Conservation (phyloP, 2,329 filamentous ascomycete species). For the Onygenales sp. region DNA sequence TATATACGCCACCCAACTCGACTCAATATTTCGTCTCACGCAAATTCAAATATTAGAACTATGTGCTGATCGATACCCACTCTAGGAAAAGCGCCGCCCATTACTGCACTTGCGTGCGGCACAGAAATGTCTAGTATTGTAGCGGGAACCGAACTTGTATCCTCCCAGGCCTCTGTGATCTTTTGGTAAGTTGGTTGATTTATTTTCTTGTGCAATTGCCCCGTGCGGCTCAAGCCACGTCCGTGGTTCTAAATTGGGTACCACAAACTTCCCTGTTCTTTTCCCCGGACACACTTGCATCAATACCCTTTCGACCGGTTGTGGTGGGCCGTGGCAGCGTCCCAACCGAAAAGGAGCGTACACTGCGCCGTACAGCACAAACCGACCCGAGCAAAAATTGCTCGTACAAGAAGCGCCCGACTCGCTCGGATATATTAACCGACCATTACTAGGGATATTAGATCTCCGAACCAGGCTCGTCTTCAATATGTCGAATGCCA, state of each 20-base stretch:
- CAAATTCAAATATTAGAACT: constrained; percentile 1
- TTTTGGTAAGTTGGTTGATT: constrained; percentile 33
- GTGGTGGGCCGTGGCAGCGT: background rate
- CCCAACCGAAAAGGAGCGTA: background rate
- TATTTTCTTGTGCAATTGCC: background rate
- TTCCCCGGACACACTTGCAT: background rate
- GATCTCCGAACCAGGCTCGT: constrained; percentile 25
- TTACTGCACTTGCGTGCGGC: constrained; percentile 45
- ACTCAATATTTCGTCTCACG: background rate
- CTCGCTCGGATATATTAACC: constrained; percentile 17
- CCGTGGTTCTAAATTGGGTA: background rate
- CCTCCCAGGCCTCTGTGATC: constrained; percentile 31
- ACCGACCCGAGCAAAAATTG: background rate
- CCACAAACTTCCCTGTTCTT: background rate
- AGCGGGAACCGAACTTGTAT: constrained; percentile 46
- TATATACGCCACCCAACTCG: too few relatives aligned
- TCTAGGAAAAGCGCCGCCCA: constrained; percentile 39
- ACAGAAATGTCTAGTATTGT: constrained; percentile 39
- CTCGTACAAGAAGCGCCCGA: background rate
- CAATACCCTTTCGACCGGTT: background rate
- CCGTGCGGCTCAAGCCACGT: background rate
- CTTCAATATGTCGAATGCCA: constrained; percentile 38
- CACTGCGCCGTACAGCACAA: background rate
- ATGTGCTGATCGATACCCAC: constrained; percentile 1
- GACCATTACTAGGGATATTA: constrained; percentile 31